Percentiles rank a stretch among this genome's conserved stretches.
These are phyloP conservation scores for Cutaneotrichosporon sp. DNA, from an alignment of 1,284 basidiomycete genomes.

Conservation along the genomic window DNA sequence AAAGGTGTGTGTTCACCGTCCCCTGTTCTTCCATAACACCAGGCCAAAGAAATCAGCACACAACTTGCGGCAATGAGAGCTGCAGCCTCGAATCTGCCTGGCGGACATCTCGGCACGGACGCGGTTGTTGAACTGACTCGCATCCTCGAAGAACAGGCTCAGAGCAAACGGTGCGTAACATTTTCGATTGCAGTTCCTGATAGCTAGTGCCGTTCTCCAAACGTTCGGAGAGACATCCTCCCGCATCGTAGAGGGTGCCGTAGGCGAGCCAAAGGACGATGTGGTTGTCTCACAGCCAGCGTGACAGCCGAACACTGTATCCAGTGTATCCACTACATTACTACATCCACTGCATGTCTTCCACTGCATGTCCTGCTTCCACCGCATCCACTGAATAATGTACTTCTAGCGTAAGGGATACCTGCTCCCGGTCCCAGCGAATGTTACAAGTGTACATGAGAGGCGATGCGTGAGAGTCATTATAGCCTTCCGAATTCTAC, in stretches of 20 bases:
- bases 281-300: background rate
- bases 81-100: constrained; percentile 8
- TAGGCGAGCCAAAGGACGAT: background rate
- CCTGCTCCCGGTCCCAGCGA: no score
- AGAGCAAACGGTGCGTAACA: constrained; percentile 2
- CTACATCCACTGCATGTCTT: no score
- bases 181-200: background rate
- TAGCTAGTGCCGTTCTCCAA: constrained; percentile 2
- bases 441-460: no score
- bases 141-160: constrained; percentile 11
- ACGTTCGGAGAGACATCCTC: constrained; percentile 3
- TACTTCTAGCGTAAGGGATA: no score
- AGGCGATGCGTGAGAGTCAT: no score
- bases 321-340: no score
- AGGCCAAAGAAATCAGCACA: constrained; percentile 11
- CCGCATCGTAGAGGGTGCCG: constrained; percentile 5
- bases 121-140: constrained; percentile 7
- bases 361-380: no score
- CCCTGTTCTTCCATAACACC: background rate
- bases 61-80: constrained; percentile 9
- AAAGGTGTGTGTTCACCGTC: constrained; percentile 4
- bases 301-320: no score
- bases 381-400: no score
- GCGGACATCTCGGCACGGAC: constrained; percentile 15
- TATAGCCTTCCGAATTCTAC: no score